phyloP scores from a whole-genome alignment of 208 protist genomes.

The Ichthyophonus hoferi region DNA sequence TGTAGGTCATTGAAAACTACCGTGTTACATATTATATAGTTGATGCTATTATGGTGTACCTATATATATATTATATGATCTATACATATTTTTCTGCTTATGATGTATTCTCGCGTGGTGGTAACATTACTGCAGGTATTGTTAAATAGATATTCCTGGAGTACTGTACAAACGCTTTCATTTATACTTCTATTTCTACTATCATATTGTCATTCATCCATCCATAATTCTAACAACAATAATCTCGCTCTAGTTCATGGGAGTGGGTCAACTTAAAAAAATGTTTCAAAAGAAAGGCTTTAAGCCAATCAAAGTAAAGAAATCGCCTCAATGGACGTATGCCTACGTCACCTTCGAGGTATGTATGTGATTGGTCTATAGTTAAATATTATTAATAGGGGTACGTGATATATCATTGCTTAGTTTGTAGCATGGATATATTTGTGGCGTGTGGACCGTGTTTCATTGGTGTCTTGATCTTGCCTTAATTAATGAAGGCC shows the following conservation, averaged over 20 bases:
- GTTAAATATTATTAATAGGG: too few relatives aligned
- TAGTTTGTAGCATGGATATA: too few relatives aligned
- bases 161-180: not conserved
- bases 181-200: not conserved
- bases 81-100: not conserved
- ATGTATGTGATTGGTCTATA: too few relatives aligned
- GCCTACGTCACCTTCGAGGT: not conserved
- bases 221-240: not conserved
- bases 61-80: too few relatives aligned
- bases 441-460: too few relatives aligned
- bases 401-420: too few relatives aligned
- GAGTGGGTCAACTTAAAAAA: conserved; percentile 12
- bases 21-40: too few relatives aligned
- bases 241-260: not conserved
- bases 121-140: not conserved
- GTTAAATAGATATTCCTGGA: not conserved
- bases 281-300: not conserved
- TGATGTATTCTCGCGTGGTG: not conserved
- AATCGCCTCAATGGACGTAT: not conserved
- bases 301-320: conserved; percentile 7
- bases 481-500: too few relatives aligned
- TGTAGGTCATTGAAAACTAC: too few relatives aligned
- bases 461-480: too few relatives aligned
- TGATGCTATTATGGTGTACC: too few relatives aligned
- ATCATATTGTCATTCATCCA: not conserved